Base-by-base conservation (phyloP, 495 filamentous ascomycete genomes). In the Penicillium pulvis region DNA sequence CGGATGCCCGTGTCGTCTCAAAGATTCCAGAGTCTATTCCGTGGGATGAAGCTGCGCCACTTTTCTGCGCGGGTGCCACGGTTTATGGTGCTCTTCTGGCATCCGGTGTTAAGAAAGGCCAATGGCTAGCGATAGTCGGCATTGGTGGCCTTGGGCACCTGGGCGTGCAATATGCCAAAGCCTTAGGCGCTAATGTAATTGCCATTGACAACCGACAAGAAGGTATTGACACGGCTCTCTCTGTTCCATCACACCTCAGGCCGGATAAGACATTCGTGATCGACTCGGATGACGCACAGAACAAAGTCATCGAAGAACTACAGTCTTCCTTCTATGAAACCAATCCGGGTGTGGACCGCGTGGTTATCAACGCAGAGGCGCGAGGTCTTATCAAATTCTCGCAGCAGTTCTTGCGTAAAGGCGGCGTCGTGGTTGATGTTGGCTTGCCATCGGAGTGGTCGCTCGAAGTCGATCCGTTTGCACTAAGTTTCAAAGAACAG, bases 381-480 rank as follows among this genome's bases (percentile, higher is more conserved):
- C 23, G 55, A 7, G n/a, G n/a, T 6, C 14, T 55, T 14, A 42
- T 62, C 35, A 46, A 51, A 11, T 54, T 58, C 35, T 58, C 50
- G 16, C 55, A 51, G 51, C 59, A 62, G 43, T 58, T 62, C 44
- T 12, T 62, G 36, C 30, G 51, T 1, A 61, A 61, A n/a, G 54
- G 59, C 12, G 54, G 55, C 2, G 35, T 30, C 6, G n/a, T 62
- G 55, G 51, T 51, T 39, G 55, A 62, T 58, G 55, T 62, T 39
- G 55, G 55, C 3, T 50, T 57, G 31, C 53, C 59, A 1, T 54
- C 59, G 7, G 51, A 55, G 2, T 1, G 9, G 35, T 1, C 28
- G 43, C 43, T 62, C 23, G 59, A 57, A 23, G 54, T 61, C 20
- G 53, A 60, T 51, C 52, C 58, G 11, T 60, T 60, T 39, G 58